A percentile compares a stretch with the other conserved stretches of the same genome.
phyloP scores from a whole-genome alignment of 257 asterid species.

The Ballota nigra region DNA sequence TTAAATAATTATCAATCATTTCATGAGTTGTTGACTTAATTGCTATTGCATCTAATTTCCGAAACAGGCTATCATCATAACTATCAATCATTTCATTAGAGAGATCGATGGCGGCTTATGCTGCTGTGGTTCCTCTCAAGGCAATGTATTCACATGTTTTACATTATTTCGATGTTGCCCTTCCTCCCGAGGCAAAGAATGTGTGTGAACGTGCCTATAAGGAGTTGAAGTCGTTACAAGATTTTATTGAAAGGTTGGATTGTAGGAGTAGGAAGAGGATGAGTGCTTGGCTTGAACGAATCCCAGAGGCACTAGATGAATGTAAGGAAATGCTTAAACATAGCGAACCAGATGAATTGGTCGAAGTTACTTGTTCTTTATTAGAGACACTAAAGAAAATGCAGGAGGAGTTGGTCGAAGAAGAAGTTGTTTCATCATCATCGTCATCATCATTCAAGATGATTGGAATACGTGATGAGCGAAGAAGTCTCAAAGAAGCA shows the following conservation, averaged over 20 bases:
- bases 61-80: background rate
- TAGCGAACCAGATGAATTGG: too few relatives aligned
- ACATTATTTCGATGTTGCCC: background rate
- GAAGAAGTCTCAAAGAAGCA: background rate
- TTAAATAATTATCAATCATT: background rate
- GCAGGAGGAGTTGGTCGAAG: background rate
- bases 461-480: background rate
- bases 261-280: background rate
- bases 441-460: background rate
- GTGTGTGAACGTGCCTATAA: background rate
- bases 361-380: background rate
- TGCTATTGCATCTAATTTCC: background rate
- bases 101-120: background rate
- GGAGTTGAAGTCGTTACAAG: background rate
- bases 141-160: too few relatives aligned
- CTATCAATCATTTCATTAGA: too few relatives aligned
- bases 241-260: background rate
- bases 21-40: background rate
- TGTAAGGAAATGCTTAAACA: too few relatives aligned
- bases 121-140: background rate
- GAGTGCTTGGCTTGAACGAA: background rate
- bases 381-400: background rate
- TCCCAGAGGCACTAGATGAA: too few relatives aligned
- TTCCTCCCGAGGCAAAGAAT: too few relatives aligned
- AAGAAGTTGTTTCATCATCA: too few relatives aligned